Base-by-base conservation (phyloP, 1,139 yeast genomes). In the Saccharomyces hybrid region DNA sequence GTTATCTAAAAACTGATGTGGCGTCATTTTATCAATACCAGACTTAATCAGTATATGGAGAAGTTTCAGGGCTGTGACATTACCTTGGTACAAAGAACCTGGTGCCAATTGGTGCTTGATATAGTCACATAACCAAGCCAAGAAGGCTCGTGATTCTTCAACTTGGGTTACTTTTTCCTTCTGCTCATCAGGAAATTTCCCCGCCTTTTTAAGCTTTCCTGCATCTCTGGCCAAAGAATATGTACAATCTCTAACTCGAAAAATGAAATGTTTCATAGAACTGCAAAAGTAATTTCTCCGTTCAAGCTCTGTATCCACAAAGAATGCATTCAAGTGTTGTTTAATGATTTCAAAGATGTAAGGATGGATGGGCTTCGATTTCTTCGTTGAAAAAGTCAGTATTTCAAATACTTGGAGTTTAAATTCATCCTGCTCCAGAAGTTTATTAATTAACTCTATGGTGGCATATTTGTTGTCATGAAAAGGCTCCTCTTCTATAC, bases 71-170 rank as follows among this genome's bases (percentile, higher is more conserved):
- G 86, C 77, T 52, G 82, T 72, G 32, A 78, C 74, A 26, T 79
- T 68, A 61, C 84, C 79, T 50, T 85, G 84, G 63, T 88, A 89
- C 2, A 87, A 84, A 0, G 86, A 74, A 1, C 88, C 88, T 0
- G 95, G 91, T 9, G 75, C 72, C 24, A 88, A 63, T 53, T 78
- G 78, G 0, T 65, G 55, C 42, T 70, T 70, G 14, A 84, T 60
- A 57, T 76, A 75, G 0, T 60, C 57, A 2, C 81, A 52, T 2
- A 86, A 62, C 75, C 78, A 72, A 0, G 51, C 24, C 21, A 83
- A 57, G 62, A 86, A 88, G 0, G 55, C 49, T 42, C 72, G 57
- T 5, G 76, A 75, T 1, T 62, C 54, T 6, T 64, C 60, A 3
- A 80, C 66, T n/a, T 64, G 58, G 1, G 50, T 42, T 3, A 59